phyloP scores from a whole-genome alignment of 2,329 filamentous ascomycete genomes.

The Graphium sp. region DNA sequence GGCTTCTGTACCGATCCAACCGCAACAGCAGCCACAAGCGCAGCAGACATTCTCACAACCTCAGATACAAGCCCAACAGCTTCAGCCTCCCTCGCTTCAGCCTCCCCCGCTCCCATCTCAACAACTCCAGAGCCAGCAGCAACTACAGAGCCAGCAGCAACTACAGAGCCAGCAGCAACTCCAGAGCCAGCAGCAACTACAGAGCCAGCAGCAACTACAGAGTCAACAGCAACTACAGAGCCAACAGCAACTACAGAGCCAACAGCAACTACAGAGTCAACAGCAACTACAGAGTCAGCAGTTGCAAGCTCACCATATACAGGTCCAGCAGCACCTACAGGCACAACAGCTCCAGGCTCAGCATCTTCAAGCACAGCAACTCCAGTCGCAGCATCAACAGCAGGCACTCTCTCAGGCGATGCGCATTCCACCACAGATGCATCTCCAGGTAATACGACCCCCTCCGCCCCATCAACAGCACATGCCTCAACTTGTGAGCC shows the following conservation, averaged over 20 bases:
- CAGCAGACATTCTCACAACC: conserved; percentile 5
- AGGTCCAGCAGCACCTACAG: conserved; percentile 2
- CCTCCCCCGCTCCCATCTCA: background rate
- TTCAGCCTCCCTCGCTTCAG: background rate
- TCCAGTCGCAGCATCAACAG: too few relatives aligned
- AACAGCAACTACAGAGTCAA: conserved; percentile 3
- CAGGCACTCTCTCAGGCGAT: too few relatives aligned
- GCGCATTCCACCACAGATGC: too few relatives aligned
- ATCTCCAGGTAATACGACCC: too few relatives aligned
- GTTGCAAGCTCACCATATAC: conserved; percentile 8
- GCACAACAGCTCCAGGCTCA: conserved; percentile 5
- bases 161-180: conserved; percentile 1
- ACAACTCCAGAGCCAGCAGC: background rate
- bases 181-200: conserved; percentile 1
- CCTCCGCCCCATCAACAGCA: too few relatives aligned
- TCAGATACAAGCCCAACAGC: conserved; percentile 2
- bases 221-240: conserved; percentile 7
- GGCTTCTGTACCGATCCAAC: background rate
- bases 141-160: background rate
- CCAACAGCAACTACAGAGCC: conserved; percentile 7
- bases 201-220: conserved; percentile 2
- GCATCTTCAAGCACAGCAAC: conserved; percentile 5
- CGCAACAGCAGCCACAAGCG: conserved; percentile 6
- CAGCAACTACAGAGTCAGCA: conserved; percentile 8
- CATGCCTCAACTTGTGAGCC: too few relatives aligned